Conservation (phyloP, 148 eudicot species). For the Pharnaceum exiguum region DNA sequence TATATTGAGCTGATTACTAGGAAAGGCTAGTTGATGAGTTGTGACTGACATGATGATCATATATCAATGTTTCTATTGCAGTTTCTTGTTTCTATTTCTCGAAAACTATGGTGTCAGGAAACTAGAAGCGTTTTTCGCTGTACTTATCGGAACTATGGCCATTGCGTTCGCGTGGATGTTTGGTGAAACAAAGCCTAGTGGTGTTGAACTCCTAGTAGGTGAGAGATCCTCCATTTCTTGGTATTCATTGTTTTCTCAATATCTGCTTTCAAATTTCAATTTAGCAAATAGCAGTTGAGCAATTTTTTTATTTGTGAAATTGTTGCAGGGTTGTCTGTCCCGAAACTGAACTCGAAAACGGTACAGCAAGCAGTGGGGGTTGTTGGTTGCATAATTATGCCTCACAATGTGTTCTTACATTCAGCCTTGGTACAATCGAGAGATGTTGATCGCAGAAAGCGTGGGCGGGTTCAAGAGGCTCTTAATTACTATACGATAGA, state of each 20-base stretch:
- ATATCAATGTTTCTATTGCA: slow-evolving; percentile 32
- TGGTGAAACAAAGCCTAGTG: slow-evolving; percentile 87
- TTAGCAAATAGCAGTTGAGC: background rate
- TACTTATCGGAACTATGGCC: slow-evolving; percentile 92
- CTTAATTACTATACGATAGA: slow-evolving; percentile 85
- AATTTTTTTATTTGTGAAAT: background rate
- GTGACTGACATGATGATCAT: background rate
- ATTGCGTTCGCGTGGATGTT: slow-evolving; percentile 96
- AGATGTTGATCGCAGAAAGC: slow-evolving; percentile 65
- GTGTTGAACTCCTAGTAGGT: slow-evolving; percentile 79
- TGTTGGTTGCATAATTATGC: slow-evolving; percentile 98
- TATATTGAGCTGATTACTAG: too few relatives aligned
- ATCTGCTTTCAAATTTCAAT: too few relatives aligned
- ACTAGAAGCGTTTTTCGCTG: slow-evolving; percentile 90
- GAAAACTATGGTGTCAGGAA: slow-evolving; percentile 97
- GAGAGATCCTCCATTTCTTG: slow-evolving; percentile 10
- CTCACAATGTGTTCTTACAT: slow-evolving; percentile 94
- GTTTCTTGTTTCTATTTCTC: slow-evolving; percentile 78
- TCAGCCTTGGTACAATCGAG: slow-evolving; percentile 96
- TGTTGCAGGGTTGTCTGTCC: slow-evolving; percentile 69
- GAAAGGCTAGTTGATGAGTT: background rate
- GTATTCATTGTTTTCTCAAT: too few relatives aligned
- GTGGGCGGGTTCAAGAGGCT: slow-evolving; percentile 79
- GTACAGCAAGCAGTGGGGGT: slow-evolving; percentile 95
- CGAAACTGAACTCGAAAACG: slow-evolving; percentile 85